Percentiles rank a stretch among this genome's conserved stretches.
phyloP scores from a whole-genome alignment of 2,329 filamentous ascomycete species.

The Monilinia vaccinii-corymbosi region DNA sequence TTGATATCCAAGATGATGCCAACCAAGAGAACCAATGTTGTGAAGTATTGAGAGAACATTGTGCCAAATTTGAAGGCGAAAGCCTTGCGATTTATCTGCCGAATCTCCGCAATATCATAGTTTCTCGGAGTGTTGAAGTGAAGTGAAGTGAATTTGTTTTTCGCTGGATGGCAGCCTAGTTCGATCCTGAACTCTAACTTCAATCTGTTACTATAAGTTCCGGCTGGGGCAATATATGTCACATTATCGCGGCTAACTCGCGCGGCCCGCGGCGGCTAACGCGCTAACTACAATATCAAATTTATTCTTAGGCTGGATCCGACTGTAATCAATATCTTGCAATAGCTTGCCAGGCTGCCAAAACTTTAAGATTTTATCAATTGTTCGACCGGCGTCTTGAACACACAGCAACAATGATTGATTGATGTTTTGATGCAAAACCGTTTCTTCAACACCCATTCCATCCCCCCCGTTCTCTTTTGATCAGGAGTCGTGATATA shows the following conservation, averaged over 20 bases:
- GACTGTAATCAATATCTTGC: not conserved
- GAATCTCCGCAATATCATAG: constrained; percentile 20
- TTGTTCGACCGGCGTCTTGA: not conserved
- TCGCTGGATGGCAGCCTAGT: too few species aligned
- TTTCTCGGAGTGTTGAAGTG: constrained; percentile 7
- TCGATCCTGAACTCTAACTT: not conserved
- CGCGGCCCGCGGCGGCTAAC: not conserved
- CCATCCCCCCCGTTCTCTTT: not conserved
- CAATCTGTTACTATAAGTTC: constrained; percentile 3
- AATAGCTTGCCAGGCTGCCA: not conserved
- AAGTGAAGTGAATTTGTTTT: too few species aligned
- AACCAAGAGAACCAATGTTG: constrained; percentile 14
- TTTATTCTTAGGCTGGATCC: not conserved
- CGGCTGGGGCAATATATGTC: not conserved
- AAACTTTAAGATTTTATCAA: not conserved
- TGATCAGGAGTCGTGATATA: not conserved
- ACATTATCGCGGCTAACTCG: not conserved
- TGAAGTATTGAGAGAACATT: constrained; percentile 15
- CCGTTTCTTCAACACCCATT: not conserved
- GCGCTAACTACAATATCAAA: not conserved
- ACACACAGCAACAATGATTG: not conserved
- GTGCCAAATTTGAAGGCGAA: constrained; percentile 15
- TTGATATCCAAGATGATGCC: constrained; percentile 13
- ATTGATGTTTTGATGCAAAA: not conserved
- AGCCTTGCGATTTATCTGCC: constrained; percentile 15